These are phyloP conservation scores for Nakazawaea populi DNA, from an alignment of 805 yeast species.

Conservation along the genomic window DNA sequence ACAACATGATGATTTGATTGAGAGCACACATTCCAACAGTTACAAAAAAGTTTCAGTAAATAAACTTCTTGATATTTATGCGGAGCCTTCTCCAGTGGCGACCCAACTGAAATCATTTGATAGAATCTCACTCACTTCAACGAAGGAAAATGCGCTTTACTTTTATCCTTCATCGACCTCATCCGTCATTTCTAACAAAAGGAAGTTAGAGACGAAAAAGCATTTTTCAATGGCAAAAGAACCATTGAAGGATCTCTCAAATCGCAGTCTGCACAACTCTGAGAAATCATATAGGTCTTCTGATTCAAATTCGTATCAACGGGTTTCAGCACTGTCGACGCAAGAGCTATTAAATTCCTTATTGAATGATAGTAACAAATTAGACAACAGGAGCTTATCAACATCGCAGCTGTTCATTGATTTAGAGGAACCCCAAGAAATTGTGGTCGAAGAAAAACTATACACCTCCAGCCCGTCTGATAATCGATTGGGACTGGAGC, in stretches of 20 bases:
- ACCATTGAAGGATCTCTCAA: constrained; percentile 27
- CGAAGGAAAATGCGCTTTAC: not conserved
- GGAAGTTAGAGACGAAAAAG: not conserved
- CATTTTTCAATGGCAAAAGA: constrained; percentile 15
- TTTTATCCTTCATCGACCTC: not conserved
- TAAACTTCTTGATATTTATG: not conserved
- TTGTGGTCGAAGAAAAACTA: no score
- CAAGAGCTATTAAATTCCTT: constrained; percentile 1
- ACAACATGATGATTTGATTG: not conserved
- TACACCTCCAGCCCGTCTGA: no score
- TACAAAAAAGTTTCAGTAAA: not conserved
- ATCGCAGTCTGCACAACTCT: constrained; percentile 22
- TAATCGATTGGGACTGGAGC: no score
- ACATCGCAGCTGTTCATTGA: not conserved
- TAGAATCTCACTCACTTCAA: not conserved
- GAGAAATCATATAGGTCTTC: constrained; percentile 1
- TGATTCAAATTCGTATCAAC: not conserved
- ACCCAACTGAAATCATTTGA: not conserved
- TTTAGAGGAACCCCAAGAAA: not conserved
- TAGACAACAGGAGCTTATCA: not conserved
- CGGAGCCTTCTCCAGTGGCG: not conserved
- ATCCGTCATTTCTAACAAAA: not conserved
- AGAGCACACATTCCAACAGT: not conserved
- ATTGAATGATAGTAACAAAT: not conserved
- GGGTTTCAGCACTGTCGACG: not conserved